phyloP scores from a whole-genome alignment of 2,329 filamentous ascomycete genomes.

The Leptographium lundbergii region DNA sequence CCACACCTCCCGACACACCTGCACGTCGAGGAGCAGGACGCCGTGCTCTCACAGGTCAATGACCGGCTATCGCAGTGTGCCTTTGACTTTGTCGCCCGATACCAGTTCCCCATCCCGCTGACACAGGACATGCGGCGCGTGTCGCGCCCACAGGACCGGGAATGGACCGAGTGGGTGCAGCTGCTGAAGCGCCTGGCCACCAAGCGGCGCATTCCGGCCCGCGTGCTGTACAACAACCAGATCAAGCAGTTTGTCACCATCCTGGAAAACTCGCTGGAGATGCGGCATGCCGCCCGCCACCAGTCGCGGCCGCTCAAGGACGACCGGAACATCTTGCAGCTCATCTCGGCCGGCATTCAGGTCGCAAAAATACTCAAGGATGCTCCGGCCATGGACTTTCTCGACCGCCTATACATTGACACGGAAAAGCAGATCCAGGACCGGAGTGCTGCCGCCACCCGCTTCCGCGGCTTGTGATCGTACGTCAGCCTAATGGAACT shows the following conservation, averaged over 20 bases:
- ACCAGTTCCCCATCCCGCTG: slow-evolving; percentile 78
- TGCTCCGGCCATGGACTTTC: slow-evolving; percentile 67
- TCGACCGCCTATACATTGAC: slow-evolving; percentile 69
- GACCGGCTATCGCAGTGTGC: slow-evolving; percentile 75
- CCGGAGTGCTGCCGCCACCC: slow-evolving; percentile 31
- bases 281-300: slow-evolving; percentile 75
- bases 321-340: slow-evolving; percentile 76
- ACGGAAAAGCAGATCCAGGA: slow-evolving; percentile 71
- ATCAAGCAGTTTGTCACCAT: slow-evolving; percentile 87
- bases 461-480: slow-evolving; percentile 24
- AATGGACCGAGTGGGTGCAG: slow-evolving; percentile 90
- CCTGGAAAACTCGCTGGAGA: slow-evolving; percentile 76
- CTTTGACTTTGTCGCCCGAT: slow-evolving; percentile 83
- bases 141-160: slow-evolving; percentile 60
- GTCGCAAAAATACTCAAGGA: slow-evolving; percentile 82
- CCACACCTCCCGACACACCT: slow-evolving; percentile 74
- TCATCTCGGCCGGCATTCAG: slow-evolving; percentile 77
- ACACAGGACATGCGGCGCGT: slow-evolving; percentile 71
- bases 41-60: slow-evolving; percentile 68
- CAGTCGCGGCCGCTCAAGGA: slow-evolving; percentile 75
- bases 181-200: slow-evolving; percentile 75
- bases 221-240: slow-evolving; percentile 77
- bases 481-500: not conserved
- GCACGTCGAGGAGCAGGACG: slow-evolving; percentile 73
- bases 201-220: slow-evolving; percentile 71